phyloP scores from a whole-genome alignment of 106 monocot genomes.

The Iris macrosiphon region DNA sequence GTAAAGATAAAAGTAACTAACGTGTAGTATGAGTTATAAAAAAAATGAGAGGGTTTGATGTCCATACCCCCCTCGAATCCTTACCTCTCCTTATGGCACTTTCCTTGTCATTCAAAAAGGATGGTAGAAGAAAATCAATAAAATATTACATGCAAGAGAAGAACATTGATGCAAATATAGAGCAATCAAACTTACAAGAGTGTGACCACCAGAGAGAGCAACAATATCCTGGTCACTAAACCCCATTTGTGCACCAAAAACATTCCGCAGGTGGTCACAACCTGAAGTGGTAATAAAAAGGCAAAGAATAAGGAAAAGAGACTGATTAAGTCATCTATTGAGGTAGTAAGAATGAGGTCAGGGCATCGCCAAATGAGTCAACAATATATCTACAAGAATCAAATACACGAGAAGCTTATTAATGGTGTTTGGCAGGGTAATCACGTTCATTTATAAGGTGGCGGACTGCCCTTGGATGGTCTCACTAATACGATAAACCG shows the following conservation, averaged over 20 bases:
- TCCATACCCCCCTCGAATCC: slow-evolving; percentile 53
- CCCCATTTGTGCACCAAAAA: slow-evolving; percentile 63
- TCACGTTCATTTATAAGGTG: slow-evolving; percentile 27
- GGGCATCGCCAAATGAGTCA: slow-evolving; percentile 19
- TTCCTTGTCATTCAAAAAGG: slow-evolving; percentile 28
- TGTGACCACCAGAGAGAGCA: slow-evolving; percentile 83
- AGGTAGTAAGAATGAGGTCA: slow-evolving; percentile 36
- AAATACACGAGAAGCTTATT: slow-evolving; percentile 19
- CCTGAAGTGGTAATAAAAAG: too few relatives aligned
- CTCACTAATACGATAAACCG: slow-evolving; percentile 10
- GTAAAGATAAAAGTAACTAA: too few relatives aligned
- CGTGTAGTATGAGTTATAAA: slow-evolving; percentile 57
- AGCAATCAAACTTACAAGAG: slow-evolving; percentile 43
- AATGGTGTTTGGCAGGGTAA: slow-evolving; percentile 40
- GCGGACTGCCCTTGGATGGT: slow-evolving; percentile 16
- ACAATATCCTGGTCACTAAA: slow-evolving; percentile 74
- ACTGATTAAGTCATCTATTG: slow-evolving; percentile 37
- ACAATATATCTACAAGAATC: slow-evolving; percentile 16
- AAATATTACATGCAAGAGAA: not conserved
- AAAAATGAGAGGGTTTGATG: slow-evolving; percentile 31
- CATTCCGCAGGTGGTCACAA: slow-evolving; percentile 68
- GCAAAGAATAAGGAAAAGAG: too few relatives aligned
- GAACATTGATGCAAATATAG: not conserved
- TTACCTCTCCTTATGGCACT: slow-evolving; percentile 39
- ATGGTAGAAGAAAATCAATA: too few relatives aligned